phyloP scores from a whole-genome alignment of 441 rosid genomes.

The Isatis lusitanica region DNA sequence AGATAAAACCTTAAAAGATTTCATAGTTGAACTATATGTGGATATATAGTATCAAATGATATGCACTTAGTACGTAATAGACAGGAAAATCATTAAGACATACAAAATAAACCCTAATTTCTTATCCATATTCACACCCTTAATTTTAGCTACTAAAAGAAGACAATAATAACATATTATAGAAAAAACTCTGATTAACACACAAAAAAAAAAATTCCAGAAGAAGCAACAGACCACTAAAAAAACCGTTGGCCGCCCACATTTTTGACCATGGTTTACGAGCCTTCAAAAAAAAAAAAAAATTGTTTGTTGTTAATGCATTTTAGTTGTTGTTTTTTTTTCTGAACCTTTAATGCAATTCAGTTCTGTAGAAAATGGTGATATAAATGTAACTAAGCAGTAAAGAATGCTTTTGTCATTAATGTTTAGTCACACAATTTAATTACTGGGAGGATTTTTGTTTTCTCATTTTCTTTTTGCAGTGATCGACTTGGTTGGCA shows the following conservation, averaged over 20 bases:
- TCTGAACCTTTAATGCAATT: neutral
- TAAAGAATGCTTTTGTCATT: constrained; percentile 1
- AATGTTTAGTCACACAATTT: neutral
- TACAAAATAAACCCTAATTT: neutral
- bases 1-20: neutral
- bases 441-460: neutral
- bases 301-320: neutral
- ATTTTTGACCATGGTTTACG: neutral
- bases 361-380: neutral
- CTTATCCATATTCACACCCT: neutral
- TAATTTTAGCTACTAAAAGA: neutral
- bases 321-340: neutral
- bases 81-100: neutral
- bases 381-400: neutral
- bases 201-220: no score
- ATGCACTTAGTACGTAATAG: neutral
- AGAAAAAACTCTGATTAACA: neutral
- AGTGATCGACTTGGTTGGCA: neutral
- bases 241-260: neutral
- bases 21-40: neutral
- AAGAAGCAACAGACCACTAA: neutral
- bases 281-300: neutral
- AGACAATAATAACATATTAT: neutral
- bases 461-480: neutral
- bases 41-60: neutral